Base-by-base conservation (phyloP, 305 asterid genomes). In the Fraxinus latifolia region DNA sequence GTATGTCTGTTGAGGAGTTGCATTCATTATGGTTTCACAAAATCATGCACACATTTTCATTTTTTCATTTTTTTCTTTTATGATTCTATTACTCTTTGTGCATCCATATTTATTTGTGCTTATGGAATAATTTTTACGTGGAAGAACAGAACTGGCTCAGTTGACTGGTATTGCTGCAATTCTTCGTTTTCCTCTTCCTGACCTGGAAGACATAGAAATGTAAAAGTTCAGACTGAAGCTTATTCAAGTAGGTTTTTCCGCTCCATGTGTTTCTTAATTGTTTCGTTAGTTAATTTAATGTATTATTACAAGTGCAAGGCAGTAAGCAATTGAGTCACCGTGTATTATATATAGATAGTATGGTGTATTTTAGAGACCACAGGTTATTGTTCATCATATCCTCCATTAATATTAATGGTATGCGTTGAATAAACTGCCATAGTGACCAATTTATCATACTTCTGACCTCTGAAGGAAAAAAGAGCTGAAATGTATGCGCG, bases 181-280 rank as follows among this genome's bases (percentile, higher is more conserved):
- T 74, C 97, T 95, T 79, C 95, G 99, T 6, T 95, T 95, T 88
- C 99, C 99, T 17, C 86, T 95, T 77, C 99, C 99, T 1, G 99
- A 95, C 3, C 89, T 95, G 80, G 99, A 95, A 32, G 99, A 95
- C 83, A 91, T 94, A 62, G 99, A 95, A 87, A 95, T 95, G 98
- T 95, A 85, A 88, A 60, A 36, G 78, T 31, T 58, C 55, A 74
- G 39, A 67, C 44, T 33, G 15, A 50, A 83, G 84, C 27, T 32
- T 31, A 71, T 32, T 33, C 27, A 71, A 71, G 27, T n/a, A 14
- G 75, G 44, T 70, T 70, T 53, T 29, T 71, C 25, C 14, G 42
- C 76, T 15, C 44, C 44, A 71, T 71, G 76, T n/a, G 75, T 70
- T 70, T 31, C 75, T 65, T 65, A 27, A 31, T 29, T 23, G 15